Percentiles rank a stretch among this genome's conserved stretches.
phyloP scores from a whole-genome alignment of 495 filamentous ascomycete genomes.

The Pseudomonodictys pantanalensis region DNA sequence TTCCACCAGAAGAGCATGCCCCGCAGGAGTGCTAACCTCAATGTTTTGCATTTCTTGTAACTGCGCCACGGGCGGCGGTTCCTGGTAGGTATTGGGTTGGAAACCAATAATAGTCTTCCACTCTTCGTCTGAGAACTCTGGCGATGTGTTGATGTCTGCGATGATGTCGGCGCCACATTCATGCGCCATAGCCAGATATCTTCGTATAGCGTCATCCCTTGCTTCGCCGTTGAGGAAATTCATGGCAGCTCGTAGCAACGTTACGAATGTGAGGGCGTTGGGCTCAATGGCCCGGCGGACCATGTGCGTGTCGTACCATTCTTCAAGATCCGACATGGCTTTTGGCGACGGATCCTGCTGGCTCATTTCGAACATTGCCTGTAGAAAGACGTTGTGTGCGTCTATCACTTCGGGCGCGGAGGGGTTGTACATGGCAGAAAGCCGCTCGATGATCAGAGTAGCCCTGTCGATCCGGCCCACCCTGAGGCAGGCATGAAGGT shows the following conservation, averaged over 20 bases:
- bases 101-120: constrained; percentile 29
- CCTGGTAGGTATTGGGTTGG: constrained; percentile 22
- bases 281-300: constrained; percentile 51
- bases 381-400: constrained; percentile 73
- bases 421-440: constrained; percentile 49
- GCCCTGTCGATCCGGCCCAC: constrained; percentile 76
- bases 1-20: constrained; percentile 10
- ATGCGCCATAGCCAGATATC: constrained; percentile 56
- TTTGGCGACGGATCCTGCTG: constrained; percentile 49
- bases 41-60: constrained; percentile 3
- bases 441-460: constrained; percentile 61
- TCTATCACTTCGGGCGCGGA: constrained; percentile 54
- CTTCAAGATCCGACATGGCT: constrained; percentile 61
- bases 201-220: constrained; percentile 50
- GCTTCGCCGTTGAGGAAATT: constrained; percentile 50
- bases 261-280: constrained; percentile 64
- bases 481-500: constrained; percentile 76
- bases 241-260: constrained; percentile 73
- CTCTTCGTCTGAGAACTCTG: constrained; percentile 39
- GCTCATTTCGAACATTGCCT: constrained; percentile 53
- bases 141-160: constrained; percentile 33
- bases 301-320: constrained; percentile 83
- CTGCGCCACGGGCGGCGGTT: constrained; percentile 14
- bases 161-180: constrained; percentile 41
- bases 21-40: constrained; percentile 17